Evolutionary conservation across 2,329 filamentous ascomycete species (phyloP), one percentile per base, ranked within the genome.

Genomic region (Beauveria rudraprayagi): DNA sequence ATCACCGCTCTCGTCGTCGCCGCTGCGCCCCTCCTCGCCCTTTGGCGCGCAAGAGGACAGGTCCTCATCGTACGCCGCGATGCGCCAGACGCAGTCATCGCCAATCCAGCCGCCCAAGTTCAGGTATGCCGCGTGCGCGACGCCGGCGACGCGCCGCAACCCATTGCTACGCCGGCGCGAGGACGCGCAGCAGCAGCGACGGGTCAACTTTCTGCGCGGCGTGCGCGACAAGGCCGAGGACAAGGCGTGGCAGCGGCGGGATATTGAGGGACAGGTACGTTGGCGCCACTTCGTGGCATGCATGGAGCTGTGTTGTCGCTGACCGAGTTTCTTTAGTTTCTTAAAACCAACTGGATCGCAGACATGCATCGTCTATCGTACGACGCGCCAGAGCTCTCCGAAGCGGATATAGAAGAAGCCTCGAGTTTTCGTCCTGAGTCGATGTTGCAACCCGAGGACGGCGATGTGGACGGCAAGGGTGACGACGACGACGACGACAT

Each of bases 181-280:
- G 69, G 83, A 83, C 19, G 78, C 79, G 0, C 83, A 85, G 60
- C 86, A 90, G 69, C 78, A 81, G 59, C 77, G 90, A 61, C 78
- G 89, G 52, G 82, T 83, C 37, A 76, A 88, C 61, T 93, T 93
- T 67, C 75, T 93, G 62, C 83, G 85, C 69, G 88, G 80, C 56
- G 85, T 89, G 19, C 78, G 83, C 62, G 80, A 84, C 67, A 80
- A 82, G 46, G 76, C 79, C 3, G 83, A 88, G 47, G 83, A 89
- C 30, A 80, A 76, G 67, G 75, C 76, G 24, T 88, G 85, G 80
- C 78, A 82, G 66, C 76, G 80, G 56, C 76, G 86, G 65, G 84
- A 85, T 28, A 84, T 86, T 3, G 85, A 88, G 66, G 84, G 87
- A 66, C 73, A 77, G 66, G 75, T 76, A 67, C 63, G 68, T 61